Percentiles rank a stretch among this genome's conserved stretches.
phyloP scores from a whole-genome alignment of 1,284 basidiomycete species.

The Phlebopus sp. region DNA sequence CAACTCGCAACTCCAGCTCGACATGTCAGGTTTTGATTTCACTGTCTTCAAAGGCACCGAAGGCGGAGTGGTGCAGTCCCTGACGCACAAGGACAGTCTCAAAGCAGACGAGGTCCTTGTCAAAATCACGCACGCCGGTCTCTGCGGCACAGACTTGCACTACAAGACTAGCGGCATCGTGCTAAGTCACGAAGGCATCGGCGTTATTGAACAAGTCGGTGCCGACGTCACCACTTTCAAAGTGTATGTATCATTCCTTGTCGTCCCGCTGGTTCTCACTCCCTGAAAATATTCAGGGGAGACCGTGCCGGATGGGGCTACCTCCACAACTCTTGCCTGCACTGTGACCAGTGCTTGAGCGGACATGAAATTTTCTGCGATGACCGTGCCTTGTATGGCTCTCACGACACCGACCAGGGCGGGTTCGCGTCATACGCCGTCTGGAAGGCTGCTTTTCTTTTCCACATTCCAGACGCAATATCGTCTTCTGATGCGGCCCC shows the following conservation, averaged over 20 bases:
- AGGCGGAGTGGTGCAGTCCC: constrained; percentile 18
- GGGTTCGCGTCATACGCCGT: constrained; percentile 34
- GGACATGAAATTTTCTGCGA: constrained; percentile 31
- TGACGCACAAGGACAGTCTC: constrained; percentile 15
- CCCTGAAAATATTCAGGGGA: constrained; percentile 16
- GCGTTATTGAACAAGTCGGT: constrained; percentile 31
- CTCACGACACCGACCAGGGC: constrained; percentile 30
- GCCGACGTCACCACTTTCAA: constrained; percentile 30
- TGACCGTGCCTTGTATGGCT: constrained; percentile 27
- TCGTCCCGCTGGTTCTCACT: too few species aligned
- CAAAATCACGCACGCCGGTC: constrained; percentile 39
- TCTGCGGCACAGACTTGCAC: constrained; percentile 51
- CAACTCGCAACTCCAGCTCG: too few species aligned
- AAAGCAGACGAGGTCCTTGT: constrained; percentile 35
- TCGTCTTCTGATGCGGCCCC: constrained; percentile 33
- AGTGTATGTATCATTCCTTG: constrained; percentile 15
- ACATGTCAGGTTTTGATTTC: constrained; percentile 25
- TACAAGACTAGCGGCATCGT: constrained; percentile 31
- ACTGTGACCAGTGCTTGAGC: constrained; percentile 29
- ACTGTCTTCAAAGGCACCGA: constrained; percentile 27
- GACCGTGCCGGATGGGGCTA: constrained; percentile 34
- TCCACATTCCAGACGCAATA: constrained; percentile 33
- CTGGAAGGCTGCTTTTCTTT: constrained; percentile 33
- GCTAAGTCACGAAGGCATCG: constrained; percentile 38
- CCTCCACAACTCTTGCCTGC: constrained; percentile 23